Evolutionary conservation across 2,329 filamentous ascomycete species (phyloP).

Genomic region (Cladosporium sphaerospermum): DNA sequence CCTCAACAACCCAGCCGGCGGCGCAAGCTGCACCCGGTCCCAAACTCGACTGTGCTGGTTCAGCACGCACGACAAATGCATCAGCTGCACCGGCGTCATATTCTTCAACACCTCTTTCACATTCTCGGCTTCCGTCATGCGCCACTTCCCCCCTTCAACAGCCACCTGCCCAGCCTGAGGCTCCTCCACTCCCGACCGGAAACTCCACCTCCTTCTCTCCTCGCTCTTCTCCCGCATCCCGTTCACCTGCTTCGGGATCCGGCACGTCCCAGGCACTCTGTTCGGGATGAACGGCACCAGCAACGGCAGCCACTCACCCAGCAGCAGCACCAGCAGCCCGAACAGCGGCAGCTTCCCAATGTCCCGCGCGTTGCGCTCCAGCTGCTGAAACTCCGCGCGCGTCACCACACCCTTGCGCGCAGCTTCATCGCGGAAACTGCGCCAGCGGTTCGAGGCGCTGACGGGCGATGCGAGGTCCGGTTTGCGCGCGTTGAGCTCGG

Average conservation of each 20-base stretch:
- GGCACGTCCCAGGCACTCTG: slow-evolving; percentile 73
- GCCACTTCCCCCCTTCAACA: slow-evolving; percentile 34
- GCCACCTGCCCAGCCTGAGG: slow-evolving; percentile 42
- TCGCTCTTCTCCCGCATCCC: slow-evolving; percentile 51
- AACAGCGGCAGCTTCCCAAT: slow-evolving; percentile 74
- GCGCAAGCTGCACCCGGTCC: slow-evolving; percentile 41
- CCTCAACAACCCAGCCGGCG: slow-evolving; percentile 48
- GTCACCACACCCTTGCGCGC: slow-evolving; percentile 35
- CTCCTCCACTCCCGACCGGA: slow-evolving; percentile 57
- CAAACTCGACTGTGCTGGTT: slow-evolving; percentile 37
- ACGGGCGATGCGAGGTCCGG: background rate
- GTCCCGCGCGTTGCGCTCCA: slow-evolving; percentile 64
- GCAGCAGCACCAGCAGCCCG: slow-evolving; percentile 64
- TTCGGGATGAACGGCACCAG: slow-evolving; percentile 65
- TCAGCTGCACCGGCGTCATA: slow-evolving; percentile 34
- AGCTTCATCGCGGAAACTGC: background rate
- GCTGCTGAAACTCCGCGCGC: slow-evolving; percentile 65
- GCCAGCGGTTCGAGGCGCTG: slow-evolving; percentile 8
- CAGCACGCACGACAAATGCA: slow-evolving; percentile 37
- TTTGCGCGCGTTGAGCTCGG: slow-evolving; percentile 11
- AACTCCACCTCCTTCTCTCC: slow-evolving; percentile 45
- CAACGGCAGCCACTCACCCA: slow-evolving; percentile 81
- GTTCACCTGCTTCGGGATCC: slow-evolving; percentile 71
- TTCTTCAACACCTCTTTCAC: slow-evolving; percentile 12
- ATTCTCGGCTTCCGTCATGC: slow-evolving; percentile 14